Base-by-base conservation (phyloP, 2,329 filamentous ascomycete species). In the Trichoderma asperellum region DNA sequence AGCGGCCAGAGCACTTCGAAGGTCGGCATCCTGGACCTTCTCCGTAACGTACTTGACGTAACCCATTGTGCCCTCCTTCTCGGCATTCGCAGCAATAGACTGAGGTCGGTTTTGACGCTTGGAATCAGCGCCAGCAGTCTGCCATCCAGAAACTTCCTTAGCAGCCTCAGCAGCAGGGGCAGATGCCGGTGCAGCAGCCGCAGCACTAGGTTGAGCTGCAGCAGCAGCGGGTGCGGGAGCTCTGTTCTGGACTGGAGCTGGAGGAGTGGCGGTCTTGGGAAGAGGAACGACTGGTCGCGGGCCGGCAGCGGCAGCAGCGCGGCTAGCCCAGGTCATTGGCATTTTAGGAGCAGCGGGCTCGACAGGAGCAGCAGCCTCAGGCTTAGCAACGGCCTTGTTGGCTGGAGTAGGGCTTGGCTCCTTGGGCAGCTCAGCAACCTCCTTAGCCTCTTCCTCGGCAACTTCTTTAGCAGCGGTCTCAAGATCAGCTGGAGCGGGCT, bases 11-110 rank as follows among this genome's bases (percentile, higher is more conserved):
- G 88, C 86, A 65, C 86, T 85, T 79, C 87, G 91, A 70, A 99
- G 85, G 58, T 93, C 88, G 52, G 89, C 87, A 16, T 89, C 87
- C 77, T 92, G 88, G 64, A 99, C 90, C 82, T 94, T 94, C 40
- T 97, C 94, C 61, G 90, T 95, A 61, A 98, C 95, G 75, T 95
- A 97, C 85, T 97, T 97, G 81, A 99, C 93, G 81, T 97, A 98
- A 24, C 92, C 96, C 74, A 94, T 88, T 66, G 90, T 90, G 71
- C 88, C 88, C 72, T 95, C 91, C 76, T 93, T 91, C 76, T 94
- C 92, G 58, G 83, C 80, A 32, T 85, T 80, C 62, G 84, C 84
- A 68, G 88, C 84, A 74, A 88, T 85, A 67, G 89, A 88, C 80
- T 92, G 91, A 63, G 87, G 88, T 72, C 93, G 89, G 76, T 90